Base-by-base conservation (phyloP, 305 asterid genomes). In the Stenogyne calaminthoides region DNA sequence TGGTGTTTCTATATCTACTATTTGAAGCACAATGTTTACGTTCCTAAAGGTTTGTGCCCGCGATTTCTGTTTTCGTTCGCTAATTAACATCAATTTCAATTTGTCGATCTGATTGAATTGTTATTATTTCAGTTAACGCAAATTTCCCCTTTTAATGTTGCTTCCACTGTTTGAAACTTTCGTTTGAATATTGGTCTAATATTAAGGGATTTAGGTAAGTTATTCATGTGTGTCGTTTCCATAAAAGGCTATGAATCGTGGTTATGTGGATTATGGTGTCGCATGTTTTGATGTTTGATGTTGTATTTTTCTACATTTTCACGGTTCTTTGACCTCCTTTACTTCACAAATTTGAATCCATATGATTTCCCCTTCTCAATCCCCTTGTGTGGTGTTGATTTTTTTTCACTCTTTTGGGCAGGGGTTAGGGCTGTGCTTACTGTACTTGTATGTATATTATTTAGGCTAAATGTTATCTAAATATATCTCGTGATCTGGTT, bases 1-100 rank as follows among this genome's bases (percentile, higher is more conserved):
- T 93, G 98, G 98, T 89, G 97, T 65, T 68, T 91, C 42, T 89
- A 87, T 57, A 88, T 93, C 79, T 91, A 93, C 83, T 80, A 86
- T 86, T 81, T 86, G 87, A 93, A 91, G 81, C 88, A 82, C 73
- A 86, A 86, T 40, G 87, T 87, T 49, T 92, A 86, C 62, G 70
- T 92, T 60, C 97, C 98, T 19, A 86, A 89, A 91, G 96, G 97
- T 90, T 9, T 37, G 15, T 46, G n/a, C 19, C 7, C 32, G 7
- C 56, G 20, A 25, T 0, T 15, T 70, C 49, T 39, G 9, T 18
- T 12, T 1, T 0, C 39, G 0, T 20, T 63, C 14, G 14, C 29
- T 22, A 12, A 29, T 18, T 15, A 36, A 39, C 59, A 54, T 60
- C 36, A 29, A 12, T 11, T 44, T 58, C 42, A 8, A 9, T 16